Evolutionary conservation across 768 basidiomycete genomes (phyloP).

Genomic region (Dacryopinax spathularia): DNA sequence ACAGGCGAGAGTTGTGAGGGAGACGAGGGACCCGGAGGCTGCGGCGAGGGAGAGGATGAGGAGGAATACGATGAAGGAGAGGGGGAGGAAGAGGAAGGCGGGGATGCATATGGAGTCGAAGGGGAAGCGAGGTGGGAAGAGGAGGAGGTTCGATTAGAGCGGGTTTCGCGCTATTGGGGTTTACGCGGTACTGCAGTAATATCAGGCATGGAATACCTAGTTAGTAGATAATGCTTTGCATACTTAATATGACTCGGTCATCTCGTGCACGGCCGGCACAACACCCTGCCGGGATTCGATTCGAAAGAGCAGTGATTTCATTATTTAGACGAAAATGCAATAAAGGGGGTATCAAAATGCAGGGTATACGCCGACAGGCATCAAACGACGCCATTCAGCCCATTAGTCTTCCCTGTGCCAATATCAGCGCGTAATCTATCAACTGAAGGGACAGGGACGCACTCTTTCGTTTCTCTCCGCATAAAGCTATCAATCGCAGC

Average conservation of each 20-base stretch:
- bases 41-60: constrained; percentile 63
- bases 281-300: too few relatives aligned
- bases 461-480: constrained; percentile 69
- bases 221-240: not conserved
- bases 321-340: not conserved
- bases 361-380: not conserved
- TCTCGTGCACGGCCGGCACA: not conserved
- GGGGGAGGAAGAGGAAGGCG: constrained; percentile 64
- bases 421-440: not conserved
- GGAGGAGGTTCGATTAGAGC: not conserved
- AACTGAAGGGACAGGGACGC: too few relatives aligned
- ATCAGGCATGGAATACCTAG: not conserved
- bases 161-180: not conserved
- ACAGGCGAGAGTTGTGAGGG: constrained; percentile 40
- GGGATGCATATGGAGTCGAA: constrained; percentile 18
- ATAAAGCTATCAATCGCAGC: constrained; percentile 77
- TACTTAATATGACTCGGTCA: constrained; percentile 6
- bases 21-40: constrained; percentile 56
- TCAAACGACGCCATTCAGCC: too few relatives aligned
- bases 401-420: not conserved
- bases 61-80: constrained; percentile 63
- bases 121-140: not conserved
- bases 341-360: not conserved
- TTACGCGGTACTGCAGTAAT: not conserved
- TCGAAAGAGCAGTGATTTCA: not conserved